Conservation (phyloP, 2,329 filamentous ascomycete species). For the Ophiostoma sp. region DNA sequence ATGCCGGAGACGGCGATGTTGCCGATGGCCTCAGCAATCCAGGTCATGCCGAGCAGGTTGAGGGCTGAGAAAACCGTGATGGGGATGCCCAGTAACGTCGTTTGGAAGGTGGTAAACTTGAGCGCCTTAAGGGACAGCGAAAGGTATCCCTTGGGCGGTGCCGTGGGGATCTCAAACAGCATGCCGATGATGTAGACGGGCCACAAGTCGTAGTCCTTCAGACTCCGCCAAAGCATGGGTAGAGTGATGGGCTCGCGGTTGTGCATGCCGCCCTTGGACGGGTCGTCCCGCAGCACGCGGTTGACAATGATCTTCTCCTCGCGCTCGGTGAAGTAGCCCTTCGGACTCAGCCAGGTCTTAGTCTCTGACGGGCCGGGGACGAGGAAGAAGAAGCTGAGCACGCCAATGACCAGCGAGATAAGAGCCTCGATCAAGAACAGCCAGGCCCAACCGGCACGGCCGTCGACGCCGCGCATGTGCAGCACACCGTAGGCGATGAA, state of each 20-base stretch:
- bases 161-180: slow-evolving; percentile 19
- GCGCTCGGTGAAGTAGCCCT: slow-evolving; percentile 52
- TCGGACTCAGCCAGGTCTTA: slow-evolving; percentile 41
- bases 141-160: slow-evolving; percentile 21
- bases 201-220: slow-evolving; percentile 26
- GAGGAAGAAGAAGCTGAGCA: slow-evolving; percentile 45
- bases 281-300: slow-evolving; percentile 51
- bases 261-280: slow-evolving; percentile 53
- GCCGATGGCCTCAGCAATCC: neutral
- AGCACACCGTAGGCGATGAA: slow-evolving; percentile 36
- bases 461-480: slow-evolving; percentile 36
- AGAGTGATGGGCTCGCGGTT: slow-evolving; percentile 51
- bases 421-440: slow-evolving; percentile 50
- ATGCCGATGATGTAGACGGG: slow-evolving; percentile 25
- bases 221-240: slow-evolving; percentile 25
- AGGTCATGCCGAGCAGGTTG: slow-evolving; percentile 9
- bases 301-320: slow-evolving; percentile 56
- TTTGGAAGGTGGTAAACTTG: slow-evolving; percentile 24
- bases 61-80: neutral
- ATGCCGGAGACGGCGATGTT: slow-evolving; percentile 32
- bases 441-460: slow-evolving; percentile 39
- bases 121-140: slow-evolving; percentile 23
- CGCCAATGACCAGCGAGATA: slow-evolving; percentile 39
- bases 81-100: slow-evolving; percentile 25
- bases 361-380: slow-evolving; percentile 40